Evolutionary conservation across 176 grass and related monocot species (phyloP), one percentile per base, ranked within the genome.

Genomic region (Thinopyrum elongatum): DNA sequence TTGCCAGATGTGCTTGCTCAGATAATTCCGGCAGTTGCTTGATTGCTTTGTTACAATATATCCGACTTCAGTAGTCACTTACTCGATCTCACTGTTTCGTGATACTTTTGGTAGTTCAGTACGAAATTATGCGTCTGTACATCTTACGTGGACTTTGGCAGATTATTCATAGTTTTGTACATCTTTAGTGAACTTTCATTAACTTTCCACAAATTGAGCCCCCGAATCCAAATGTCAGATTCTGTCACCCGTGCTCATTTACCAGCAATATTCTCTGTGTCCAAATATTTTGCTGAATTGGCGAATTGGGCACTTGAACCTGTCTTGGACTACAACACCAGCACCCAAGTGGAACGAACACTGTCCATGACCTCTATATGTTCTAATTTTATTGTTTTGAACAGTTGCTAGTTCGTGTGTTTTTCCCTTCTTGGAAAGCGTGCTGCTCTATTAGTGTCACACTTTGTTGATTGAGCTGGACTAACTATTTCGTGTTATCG

Each of bases 271-370:
- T 74, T 74, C 23, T 74, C 41, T 14, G 16, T 46, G 71, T 47
- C 41, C n/a, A 74, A 46, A 47, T 74, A 70, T 49, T 74, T 74
- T 49, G 70, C 13, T 74, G 70, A 74, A 74, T 46, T 23, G 23
- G 23, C 49, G 19, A 53, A 53, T 53, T 53, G 49, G 49, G 16
- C 5, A 53, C 49, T 53, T 53, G 49, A 53, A 53, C 49, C 17
- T 53, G 16, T 17, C 49, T 53, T 19, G 49, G 49, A 53, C 49
- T 53, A 53, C 16, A 53, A 53, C 49, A 53, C 16, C 49, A 53
- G 49, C 49, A 53, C 49, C 49, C 16, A 53, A 53, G 6, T 53
- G 4, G 49, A 53, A 7, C 49, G 16, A 46, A 39, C 70, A 74
- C 5, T 73, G 38, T 15, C 9, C 31, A 38, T 55, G 4, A 1